Evolutionary conservation across 352 stramenopile species (phyloP).

Genomic region (Phytophthora macrochlamydospora): DNA sequence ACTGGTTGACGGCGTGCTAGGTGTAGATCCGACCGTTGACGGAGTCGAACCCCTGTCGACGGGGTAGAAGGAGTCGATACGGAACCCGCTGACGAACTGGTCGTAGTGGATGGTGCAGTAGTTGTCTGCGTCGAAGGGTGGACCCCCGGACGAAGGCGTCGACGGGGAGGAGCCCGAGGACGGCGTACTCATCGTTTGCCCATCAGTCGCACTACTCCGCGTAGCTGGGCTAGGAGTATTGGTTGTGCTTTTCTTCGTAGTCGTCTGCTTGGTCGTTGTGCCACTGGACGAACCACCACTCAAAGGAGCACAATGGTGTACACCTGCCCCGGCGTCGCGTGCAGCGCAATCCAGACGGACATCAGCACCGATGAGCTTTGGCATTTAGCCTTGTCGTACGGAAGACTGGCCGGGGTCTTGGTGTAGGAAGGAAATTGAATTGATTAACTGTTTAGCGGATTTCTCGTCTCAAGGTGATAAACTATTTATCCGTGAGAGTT

Average conservation of each 20-base stretch:
- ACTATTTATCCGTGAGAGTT: too few relatives aligned
- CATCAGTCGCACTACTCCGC: background rate
- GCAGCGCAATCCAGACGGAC: constrained; percentile 52
- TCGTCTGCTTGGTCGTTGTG: too few relatives aligned
- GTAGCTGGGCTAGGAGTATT: too few relatives aligned
- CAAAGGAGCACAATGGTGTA: constrained; percentile 51
- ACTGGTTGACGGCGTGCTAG: too few relatives aligned
- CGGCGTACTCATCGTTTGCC: background rate
- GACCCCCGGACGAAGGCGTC: constrained; percentile 2
- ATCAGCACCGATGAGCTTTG: constrained; percentile 35
- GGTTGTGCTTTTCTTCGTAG: too few relatives aligned
- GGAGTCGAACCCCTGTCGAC: constrained; percentile 1
- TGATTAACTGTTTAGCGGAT: too few relatives aligned
- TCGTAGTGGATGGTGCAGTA: constrained; percentile 9
- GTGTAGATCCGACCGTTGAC: too few relatives aligned
- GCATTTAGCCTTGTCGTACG: constrained; percentile 50
- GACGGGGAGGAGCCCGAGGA: constrained; percentile 16
- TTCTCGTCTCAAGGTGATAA: too few relatives aligned
- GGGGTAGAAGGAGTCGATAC: constrained; percentile 11
- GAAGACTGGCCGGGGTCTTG: constrained; percentile 36
- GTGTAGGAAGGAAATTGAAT: background rate
- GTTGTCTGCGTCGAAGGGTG: constrained; percentile 1
- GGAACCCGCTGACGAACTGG: constrained; percentile 3
- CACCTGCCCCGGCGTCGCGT: constrained; percentile 49
- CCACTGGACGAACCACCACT: constrained; percentile 4